phyloP scores from a whole-genome alignment of 2,329 filamentous ascomycete genomes.

The Diaporthe sp. region DNA sequence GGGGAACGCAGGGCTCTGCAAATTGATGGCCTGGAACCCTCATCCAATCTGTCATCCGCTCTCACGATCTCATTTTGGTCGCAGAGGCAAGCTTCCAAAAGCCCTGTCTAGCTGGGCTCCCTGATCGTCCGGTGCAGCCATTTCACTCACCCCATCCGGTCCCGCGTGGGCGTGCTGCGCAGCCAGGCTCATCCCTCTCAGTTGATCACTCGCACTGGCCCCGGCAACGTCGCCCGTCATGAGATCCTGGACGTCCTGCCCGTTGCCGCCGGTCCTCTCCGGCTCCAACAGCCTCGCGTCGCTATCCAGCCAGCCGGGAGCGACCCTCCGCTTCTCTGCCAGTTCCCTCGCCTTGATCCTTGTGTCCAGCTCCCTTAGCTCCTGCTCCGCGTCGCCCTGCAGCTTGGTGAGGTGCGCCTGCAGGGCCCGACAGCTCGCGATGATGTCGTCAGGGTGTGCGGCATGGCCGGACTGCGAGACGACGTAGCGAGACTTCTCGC shows the following conservation, averaged over 20 bases:
- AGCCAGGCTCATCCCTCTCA: conserved; percentile 62
- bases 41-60: neutral
- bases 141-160: conserved; percentile 48
- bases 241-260: conserved; percentile 50
- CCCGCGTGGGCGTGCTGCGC: conserved; percentile 28
- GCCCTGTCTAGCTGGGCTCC: conserved; percentile 70
- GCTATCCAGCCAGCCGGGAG: conserved; percentile 85
- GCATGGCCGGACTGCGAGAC: conserved; percentile 82
- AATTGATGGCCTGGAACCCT: neutral
- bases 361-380: conserved; percentile 79
- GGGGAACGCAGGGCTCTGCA: neutral
- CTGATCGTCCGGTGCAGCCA: conserved; percentile 57
- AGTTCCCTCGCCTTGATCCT: conserved; percentile 74
- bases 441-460: conserved; percentile 88
- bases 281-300: conserved; percentile 78
- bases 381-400: conserved; percentile 74
- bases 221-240: conserved; percentile 46
- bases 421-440: conserved; percentile 83
- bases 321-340: conserved; percentile 83
- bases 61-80: conserved; percentile 43
- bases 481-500: conserved; percentile 77
- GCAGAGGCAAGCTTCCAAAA: conserved; percentile 61
- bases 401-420: conserved; percentile 80
- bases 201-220: conserved; percentile 63
- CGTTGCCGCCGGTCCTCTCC: conserved; percentile 58